phyloP scores from a whole-genome alignment of 2,329 filamentous ascomycete species.

The Trichoderma sp. region DNA sequence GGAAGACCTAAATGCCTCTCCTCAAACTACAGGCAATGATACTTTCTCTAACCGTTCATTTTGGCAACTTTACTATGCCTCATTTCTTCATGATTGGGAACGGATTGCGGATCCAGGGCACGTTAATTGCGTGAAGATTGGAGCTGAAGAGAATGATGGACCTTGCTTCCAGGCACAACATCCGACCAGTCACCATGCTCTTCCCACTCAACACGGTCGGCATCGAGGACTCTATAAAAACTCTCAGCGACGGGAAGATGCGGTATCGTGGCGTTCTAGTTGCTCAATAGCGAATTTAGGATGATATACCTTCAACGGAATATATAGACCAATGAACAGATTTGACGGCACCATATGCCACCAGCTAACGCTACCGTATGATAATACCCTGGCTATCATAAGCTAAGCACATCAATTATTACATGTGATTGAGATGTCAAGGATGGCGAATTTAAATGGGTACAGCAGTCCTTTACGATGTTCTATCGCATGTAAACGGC shows the following conservation, averaged over 20 bases:
- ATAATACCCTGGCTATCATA: no score
- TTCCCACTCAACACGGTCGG: conserved; percentile 49
- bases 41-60: conserved; percentile 52
- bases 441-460: no score
- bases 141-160: conserved; percentile 58
- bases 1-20: conserved; percentile 40
- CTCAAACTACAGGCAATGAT: conserved; percentile 53
- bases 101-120: conserved; percentile 58
- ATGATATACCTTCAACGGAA: no score
- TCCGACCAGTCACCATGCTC: conserved; percentile 56
- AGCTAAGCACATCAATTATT: no score
- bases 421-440: no score
- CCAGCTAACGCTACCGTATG: no score
- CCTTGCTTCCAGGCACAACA: conserved; percentile 56
- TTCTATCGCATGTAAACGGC: not conserved
- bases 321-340: no score
- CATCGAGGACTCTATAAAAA: conserved; percentile 38
- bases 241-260: conserved; percentile 37
- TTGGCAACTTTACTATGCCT: conserved; percentile 53
- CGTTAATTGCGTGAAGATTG: conserved; percentile 52
- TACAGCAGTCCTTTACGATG: not conserved
- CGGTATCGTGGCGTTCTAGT: conserved; percentile 16
- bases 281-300: not conserved
- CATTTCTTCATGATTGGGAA: conserved; percentile 53
- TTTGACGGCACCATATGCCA: no score